phyloP scores from a whole-genome alignment of 768 basidiomycete species.

The Podaxis carcinomalis region DNA sequence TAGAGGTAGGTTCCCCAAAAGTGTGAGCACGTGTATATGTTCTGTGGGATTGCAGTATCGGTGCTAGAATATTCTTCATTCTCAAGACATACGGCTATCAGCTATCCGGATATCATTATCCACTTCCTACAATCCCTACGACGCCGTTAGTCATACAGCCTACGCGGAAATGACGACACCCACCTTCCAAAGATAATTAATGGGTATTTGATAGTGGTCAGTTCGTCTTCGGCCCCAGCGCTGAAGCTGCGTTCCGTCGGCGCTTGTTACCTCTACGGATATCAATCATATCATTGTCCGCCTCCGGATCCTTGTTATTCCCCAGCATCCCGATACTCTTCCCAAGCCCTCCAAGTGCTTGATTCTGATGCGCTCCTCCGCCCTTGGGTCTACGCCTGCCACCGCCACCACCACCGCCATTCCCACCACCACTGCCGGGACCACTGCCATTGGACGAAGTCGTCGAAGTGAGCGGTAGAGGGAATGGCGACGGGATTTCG shows the following conservation, averaged over 20 bases:
- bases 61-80: background rate
- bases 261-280: constrained; percentile 74
- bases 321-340: constrained; percentile 63
- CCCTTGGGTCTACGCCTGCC: constrained; percentile 50
- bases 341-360: constrained; percentile 64
- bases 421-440: constrained; percentile 16
- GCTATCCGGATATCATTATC: background rate
- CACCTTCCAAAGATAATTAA: background rate
- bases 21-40: background rate
- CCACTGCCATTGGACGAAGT: constrained; percentile 15
- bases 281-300: constrained; percentile 74
- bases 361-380: constrained; percentile 49
- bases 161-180: background rate
- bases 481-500: constrained; percentile 71
- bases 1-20: background rate
- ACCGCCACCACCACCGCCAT: constrained; percentile 24
- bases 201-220: background rate
- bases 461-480: constrained; percentile 24
- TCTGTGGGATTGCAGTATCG: background rate
- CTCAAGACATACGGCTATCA: background rate
- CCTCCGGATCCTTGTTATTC: constrained; percentile 60
- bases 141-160: background rate
- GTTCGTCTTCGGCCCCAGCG: constrained; percentile 6
- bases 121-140: background rate
- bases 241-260: constrained; percentile 23